Base-by-base conservation (phyloP, 139 green algal species). In the Dunaliella primolecta region DNA sequence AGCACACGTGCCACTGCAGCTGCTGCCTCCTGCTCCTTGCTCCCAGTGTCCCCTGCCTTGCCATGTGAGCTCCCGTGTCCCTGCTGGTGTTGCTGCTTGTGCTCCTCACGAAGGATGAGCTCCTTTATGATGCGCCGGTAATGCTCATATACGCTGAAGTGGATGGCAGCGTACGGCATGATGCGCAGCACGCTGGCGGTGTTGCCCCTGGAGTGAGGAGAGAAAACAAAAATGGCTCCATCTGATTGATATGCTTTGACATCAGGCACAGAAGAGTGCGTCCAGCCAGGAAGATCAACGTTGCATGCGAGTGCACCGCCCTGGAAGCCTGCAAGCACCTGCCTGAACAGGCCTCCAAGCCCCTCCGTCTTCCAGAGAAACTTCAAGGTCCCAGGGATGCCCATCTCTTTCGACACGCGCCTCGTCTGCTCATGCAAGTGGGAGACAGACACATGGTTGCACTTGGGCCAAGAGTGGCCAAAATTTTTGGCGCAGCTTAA, bases 81-180 rank as follows among this genome's bases (percentile, higher is more conserved):
- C 75, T 75, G 55, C 29, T 78, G 55, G 46, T 79, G 80, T 57
- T 78, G 79, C 27, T 34, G 35, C 27, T 80, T 81, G 20, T 38
- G 33, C 37, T 0, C 75, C 1, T 38, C 46, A 33, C 37, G 30
- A 15, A 33, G 57, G 27, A 25, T 55, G 2, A 38, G 25, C 37
- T 76, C 33, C 33, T 38, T 32, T 3, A 56, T 23, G 27, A 64
- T 30, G 1, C 56, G 11, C 25, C 36, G 27, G 20, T 21, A 29
- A 7, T 21, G 78, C 36, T 36, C n/a, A 33, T 56, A 37, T 25
- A 36, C 82, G 31, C 38, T 70, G 79, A 97, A 98, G 91, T 98
- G 95, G 3, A 98, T 88, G 23, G 96, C 93, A 0, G 95, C 90
- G 84, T 98, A 98, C 0, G 96, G 96, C 33, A 98, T 89, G 84